Conservation (phyloP, 2,329 filamentous ascomycete genomes). For the Periconia digitata region DNA sequence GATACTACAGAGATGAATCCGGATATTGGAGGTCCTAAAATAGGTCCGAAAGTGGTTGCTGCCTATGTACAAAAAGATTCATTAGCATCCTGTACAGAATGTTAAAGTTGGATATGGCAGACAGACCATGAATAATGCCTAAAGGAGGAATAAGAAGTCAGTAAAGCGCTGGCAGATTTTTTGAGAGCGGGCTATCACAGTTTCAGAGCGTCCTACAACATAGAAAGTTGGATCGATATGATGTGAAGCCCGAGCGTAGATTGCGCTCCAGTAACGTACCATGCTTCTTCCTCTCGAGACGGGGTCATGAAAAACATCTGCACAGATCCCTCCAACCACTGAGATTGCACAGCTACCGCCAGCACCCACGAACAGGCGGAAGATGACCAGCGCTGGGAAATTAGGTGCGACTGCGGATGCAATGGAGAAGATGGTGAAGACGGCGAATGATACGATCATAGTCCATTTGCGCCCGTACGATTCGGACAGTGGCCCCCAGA, state of each 20-base stretch:
- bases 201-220: no score
- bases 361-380: slow-evolving; percentile 48
- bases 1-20: slow-evolving; percentile 63
- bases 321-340: slow-evolving; percentile 63
- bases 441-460: slow-evolving; percentile 54
- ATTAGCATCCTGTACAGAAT: neutral
- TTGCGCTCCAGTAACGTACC: no score
- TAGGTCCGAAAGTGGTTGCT: slow-evolving; percentile 66
- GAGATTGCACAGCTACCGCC: slow-evolving; percentile 56
- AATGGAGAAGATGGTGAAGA: slow-evolving; percentile 50
- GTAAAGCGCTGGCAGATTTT: no score
- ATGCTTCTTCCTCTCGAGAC: slow-evolving; percentile 36
- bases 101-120: neutral
- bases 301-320: slow-evolving; percentile 65
- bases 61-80: slow-evolving; percentile 52
- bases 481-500: slow-evolving; percentile 50
- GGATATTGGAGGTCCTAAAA: slow-evolving; percentile 66
- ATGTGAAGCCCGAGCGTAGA: no score
- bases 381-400: slow-evolving; percentile 47
- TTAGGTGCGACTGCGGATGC: slow-evolving; percentile 48
- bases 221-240: no score
- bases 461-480: slow-evolving; percentile 49
- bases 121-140: slow-evolving; percentile 34
- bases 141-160: no score
- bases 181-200: no score